Evolutionary conservation across 306 rosid genomes (phyloP).

Genomic region (Vachellia collinsii): DNA sequence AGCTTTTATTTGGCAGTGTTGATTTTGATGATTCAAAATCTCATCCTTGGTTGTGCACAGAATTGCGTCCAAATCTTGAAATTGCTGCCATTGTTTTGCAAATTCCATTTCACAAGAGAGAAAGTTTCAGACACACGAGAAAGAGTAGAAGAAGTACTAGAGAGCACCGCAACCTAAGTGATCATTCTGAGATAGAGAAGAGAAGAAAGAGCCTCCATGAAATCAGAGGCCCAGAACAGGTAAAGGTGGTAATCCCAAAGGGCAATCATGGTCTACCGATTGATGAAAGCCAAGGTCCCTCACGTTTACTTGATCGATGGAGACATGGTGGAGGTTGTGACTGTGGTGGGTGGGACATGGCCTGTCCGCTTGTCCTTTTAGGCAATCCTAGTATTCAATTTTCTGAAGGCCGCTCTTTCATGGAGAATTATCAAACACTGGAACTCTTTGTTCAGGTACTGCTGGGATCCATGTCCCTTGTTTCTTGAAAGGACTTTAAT

Average conservation of each 20-base stretch:
- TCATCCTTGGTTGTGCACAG: conserved; percentile 47
- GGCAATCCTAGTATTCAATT: conserved; percentile 64
- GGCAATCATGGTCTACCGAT: conserved; percentile 84
- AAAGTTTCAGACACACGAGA: conserved; percentile 59
- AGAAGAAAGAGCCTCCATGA: conserved; percentile 43
- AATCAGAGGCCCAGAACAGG: conserved; percentile 52
- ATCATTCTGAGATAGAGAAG: conserved; percentile 52
- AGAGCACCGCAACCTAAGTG: conserved; percentile 34
- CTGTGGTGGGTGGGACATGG: conserved; percentile 99
- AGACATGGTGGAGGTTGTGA: conserved; percentile 93
- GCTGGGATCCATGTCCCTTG: conserved; percentile 30
- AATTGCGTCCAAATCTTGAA: conserved; percentile 67
- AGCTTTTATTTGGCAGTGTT: conserved; percentile 25
- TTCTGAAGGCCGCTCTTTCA: conserved; percentile 51
- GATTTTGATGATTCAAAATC: conserved; percentile 46
- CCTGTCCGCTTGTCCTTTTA: conserved; percentile 82
- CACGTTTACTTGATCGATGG: conserved; percentile 81
- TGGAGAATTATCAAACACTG: conserved; percentile 57
- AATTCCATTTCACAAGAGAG: conserved; percentile 63
- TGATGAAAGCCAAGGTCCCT: conserved; percentile 66
- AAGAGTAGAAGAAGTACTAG: conserved; percentile 41
- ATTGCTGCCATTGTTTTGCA: conserved; percentile 74
- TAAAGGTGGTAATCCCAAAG: conserved; percentile 77
- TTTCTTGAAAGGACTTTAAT: conserved; percentile 28
- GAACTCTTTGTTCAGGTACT: conserved; percentile 85